phyloP scores from a whole-genome alignment of 1,139 yeast species.

The Saccharomycopsis hybrid region DNA sequence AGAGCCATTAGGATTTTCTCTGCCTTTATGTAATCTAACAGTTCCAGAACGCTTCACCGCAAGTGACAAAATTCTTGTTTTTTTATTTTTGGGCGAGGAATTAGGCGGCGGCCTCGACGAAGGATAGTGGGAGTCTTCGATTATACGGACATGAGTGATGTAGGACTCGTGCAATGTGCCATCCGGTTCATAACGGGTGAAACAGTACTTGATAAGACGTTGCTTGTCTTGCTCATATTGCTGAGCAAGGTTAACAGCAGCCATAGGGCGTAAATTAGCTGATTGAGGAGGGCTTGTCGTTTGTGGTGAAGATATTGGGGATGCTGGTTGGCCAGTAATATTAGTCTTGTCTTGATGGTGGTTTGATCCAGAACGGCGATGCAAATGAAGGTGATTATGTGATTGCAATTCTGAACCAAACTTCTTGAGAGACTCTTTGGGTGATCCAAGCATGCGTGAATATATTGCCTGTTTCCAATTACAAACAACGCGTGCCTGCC shows the following conservation, averaged over 20 bases:
- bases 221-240: conserved; percentile 47
- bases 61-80: conserved; percentile 40
- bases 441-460: conserved; percentile 10
- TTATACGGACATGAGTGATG: conserved; percentile 53
- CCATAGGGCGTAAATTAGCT: too few species aligned
- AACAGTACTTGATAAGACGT: conserved; percentile 38
- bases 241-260: conserved; percentile 34
- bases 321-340: not conserved
- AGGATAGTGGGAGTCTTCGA: conserved; percentile 45
- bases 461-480: too few species aligned
- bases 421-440: conserved; percentile 10
- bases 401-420: conserved; percentile 8
- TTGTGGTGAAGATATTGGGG: not conserved
- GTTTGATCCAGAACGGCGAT: not conserved
- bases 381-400: conserved; percentile 2
- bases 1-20: conserved; percentile 65
- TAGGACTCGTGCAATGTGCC: conserved; percentile 42
- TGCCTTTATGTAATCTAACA: conserved; percentile 77
- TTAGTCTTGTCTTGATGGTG: not conserved
- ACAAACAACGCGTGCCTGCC: too few species aligned
- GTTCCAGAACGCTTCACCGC: conserved; percentile 53
- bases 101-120: conserved; percentile 39
- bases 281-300: too few species aligned
- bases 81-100: conserved; percentile 36
- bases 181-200: conserved; percentile 34